phyloP scores from a whole-genome alignment of 169 alveolate species.

The Babesia bovis region DNA sequence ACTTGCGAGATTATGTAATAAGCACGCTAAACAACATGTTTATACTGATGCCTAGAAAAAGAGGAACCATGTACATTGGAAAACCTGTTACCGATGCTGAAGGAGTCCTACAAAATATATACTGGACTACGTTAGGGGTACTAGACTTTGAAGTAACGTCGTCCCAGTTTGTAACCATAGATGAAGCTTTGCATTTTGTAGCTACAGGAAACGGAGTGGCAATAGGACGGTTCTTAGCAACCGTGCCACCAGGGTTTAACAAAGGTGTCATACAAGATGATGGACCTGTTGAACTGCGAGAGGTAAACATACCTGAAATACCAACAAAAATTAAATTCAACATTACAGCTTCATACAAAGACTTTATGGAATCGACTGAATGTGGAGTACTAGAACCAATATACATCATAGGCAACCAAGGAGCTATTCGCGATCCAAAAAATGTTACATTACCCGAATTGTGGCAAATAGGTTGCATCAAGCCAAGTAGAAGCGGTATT shows the following conservation, averaged over 20 bases:
- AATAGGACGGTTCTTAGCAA: neutral
- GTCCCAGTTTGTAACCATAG: neutral
- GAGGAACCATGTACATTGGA: constrained; percentile 26
- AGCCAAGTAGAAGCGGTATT: neutral
- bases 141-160: constrained; percentile 12
- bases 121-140: constrained; percentile 14
- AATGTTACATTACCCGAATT: constrained; percentile 27
- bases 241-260: constrained; percentile 1
- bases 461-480: constrained; percentile 32
- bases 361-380: neutral
- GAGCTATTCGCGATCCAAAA: constrained; percentile 27
- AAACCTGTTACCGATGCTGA: neutral
- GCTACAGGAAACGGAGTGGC: constrained; percentile 42
- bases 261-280: neutral
- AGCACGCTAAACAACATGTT: neutral
- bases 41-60: constrained; percentile 6
- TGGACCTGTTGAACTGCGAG: neutral
- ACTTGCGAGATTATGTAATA: constrained; percentile 7
- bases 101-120: constrained; percentile 4
- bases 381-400: neutral
- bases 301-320: constrained; percentile 1
- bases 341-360: neutral
- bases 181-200: neutral
- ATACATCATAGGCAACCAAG: neutral
- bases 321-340: constrained; percentile 6